Evolutionary conservation across 73 alveolate species (phyloP), one percentile per base, ranked within the genome.

Genomic region (Paramecium tetraurelia): DNA sequence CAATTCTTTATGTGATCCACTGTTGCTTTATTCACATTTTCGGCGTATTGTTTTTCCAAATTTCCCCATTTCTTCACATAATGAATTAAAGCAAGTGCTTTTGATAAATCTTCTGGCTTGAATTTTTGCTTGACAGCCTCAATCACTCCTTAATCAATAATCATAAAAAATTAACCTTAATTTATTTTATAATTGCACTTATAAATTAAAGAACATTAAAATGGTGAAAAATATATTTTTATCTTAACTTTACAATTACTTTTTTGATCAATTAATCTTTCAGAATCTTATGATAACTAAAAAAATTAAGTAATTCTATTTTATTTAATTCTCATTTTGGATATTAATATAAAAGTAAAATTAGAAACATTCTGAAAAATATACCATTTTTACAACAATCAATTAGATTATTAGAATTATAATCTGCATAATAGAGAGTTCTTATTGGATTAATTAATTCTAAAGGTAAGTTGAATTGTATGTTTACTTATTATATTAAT

Each of bases 141-240:
- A 41, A 75, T 38, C 58, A 75, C 38, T 35, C 59, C 87, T 36
- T 75, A 41, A 41, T 75, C 87, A 33, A 75, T 38, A 35, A 75
- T 75, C 59, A 75, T 38, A 33, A 75, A 75, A 35, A 75, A 38
- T 75, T 75, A 75, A 63, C 84, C 84, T 63, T 63, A 63, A 63
- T 31, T 63, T 27, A 27, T 63, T 63, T 63, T 27, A 63, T 63
- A 63, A 53, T 53, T 53, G 31, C 7, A 53, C 31, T 53, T 22
- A 53, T 53, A 16, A 53, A 53, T 18, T 53, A 53, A 53, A 53
- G 69, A 53, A 5, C 69, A 53, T 53, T 53, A 53, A 53, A 53
- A 18, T 53, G 14, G 2, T 2, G 63, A 11, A 14, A 48, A 50
- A 50, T 50, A 50, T 5, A 50, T 12, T 16, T 14, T 50, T 2